phyloP scores from a whole-genome alignment of 345 rosid species.

The Citrus reticulata region DNA sequence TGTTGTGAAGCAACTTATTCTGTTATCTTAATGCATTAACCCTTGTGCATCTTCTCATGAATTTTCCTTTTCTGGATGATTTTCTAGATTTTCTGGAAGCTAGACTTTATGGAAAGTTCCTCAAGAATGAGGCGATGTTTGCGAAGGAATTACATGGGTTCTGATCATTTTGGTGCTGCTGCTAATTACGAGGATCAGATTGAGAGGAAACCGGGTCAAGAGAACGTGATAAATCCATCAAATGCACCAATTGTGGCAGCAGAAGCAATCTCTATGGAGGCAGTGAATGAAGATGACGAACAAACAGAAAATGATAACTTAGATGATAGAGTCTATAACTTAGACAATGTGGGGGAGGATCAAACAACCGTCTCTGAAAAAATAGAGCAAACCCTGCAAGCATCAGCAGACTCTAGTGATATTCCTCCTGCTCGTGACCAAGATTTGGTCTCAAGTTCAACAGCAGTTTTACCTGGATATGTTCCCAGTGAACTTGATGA shows the following conservation, averaged over 20 bases:
- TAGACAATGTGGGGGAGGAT: conserved; percentile 40
- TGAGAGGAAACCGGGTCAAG: conserved; percentile 38
- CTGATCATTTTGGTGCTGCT: conserved; percentile 92
- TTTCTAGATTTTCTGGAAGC: conserved; percentile 91
- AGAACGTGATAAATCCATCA: conserved; percentile 49
- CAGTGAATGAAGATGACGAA: conserved; percentile 76
- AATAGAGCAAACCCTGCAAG: conserved; percentile 48
- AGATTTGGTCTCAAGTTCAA: conserved; percentile 45
- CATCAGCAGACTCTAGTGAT: conserved; percentile 44
- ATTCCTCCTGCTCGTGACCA: conserved; percentile 45
- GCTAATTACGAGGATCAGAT: conserved; percentile 73
- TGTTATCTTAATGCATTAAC: not conserved
- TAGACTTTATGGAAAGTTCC: conserved; percentile 91
- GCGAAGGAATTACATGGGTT: conserved; percentile 76
- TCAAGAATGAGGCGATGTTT: conserved; percentile 92
- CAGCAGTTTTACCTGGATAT: conserved; percentile 78
- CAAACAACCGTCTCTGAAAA: conserved; percentile 42
- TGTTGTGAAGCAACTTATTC: conserved; percentile 23
- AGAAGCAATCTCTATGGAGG: conserved; percentile 79
- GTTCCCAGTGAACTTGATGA: conserved; percentile 88
- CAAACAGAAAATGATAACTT: conserved; percentile 58
- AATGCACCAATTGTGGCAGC: conserved; percentile 74
- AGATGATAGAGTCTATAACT: conserved; percentile 38
- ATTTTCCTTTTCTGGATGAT: conserved; percentile 4
- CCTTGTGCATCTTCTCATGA: conserved; percentile 6